These are phyloP conservation scores for Voacanga thouarsii DNA, from an alignment of 257 asterid genomes.

Conservation along the genomic window DNA sequence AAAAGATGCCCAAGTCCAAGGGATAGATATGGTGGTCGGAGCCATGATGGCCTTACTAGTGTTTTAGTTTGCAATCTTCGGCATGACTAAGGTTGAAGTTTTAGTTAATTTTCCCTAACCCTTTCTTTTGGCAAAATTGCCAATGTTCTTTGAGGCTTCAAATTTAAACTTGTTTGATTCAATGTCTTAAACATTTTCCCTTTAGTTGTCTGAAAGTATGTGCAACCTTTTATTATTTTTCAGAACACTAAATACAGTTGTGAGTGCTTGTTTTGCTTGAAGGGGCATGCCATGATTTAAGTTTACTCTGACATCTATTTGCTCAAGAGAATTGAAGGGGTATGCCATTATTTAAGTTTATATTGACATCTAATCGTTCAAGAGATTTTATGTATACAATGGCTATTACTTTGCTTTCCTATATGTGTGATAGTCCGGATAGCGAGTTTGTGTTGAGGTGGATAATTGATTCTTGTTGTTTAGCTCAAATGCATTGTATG, in stretches of 20 bases:
- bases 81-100: constrained; percentile 44
- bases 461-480: not conserved
- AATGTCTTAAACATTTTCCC: not conserved
- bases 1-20: constrained; percentile 72
- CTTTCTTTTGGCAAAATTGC: not conserved
- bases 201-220: not conserved
- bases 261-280: not conserved
- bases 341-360: not conserved
- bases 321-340: too few species aligned
- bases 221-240: not conserved
- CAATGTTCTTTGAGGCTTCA: not conserved
- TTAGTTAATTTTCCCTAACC: not conserved
- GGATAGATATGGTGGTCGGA: constrained; percentile 58
- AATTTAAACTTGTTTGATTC: not conserved
- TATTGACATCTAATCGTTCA: not conserved
- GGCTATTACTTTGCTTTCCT: not conserved
- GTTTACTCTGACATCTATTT: too few species aligned
- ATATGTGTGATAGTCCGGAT: too few species aligned
- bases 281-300: not conserved
- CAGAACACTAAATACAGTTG: not conserved
- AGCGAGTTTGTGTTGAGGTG: not conserved
- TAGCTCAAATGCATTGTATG: not conserved
- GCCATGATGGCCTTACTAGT: constrained; percentile 76
- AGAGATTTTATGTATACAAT: not conserved
- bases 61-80: constrained; percentile 93